Percentiles rank a stretch among this genome's conserved stretches.
Evolutionary conservation across 208 protist genomes (phyloP).

Genomic region (Leishmania arabica): DNA sequence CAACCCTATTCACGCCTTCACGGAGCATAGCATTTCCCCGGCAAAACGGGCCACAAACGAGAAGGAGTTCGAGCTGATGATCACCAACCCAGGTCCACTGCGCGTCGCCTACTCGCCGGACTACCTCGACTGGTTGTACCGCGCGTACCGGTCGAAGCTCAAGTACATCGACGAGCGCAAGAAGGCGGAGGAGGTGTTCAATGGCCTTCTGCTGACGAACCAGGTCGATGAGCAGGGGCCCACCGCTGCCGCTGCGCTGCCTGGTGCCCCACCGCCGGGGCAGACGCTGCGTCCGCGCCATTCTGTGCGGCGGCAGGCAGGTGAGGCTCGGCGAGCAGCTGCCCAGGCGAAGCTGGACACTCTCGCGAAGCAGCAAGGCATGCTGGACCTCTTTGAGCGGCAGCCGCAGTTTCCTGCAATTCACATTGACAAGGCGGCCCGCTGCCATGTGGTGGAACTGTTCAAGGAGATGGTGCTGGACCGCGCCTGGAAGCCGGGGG

Average conservation of each 20-base stretch:
- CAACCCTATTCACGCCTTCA: constrained; percentile 86
- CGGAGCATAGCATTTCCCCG: constrained; percentile 32
- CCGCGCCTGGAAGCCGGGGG: constrained; percentile 47
- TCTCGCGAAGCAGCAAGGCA: constrained; percentile 54
- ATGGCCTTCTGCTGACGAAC: constrained; percentile 46
- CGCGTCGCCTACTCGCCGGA: constrained; percentile 80
- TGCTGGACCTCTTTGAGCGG: constrained; percentile 83
- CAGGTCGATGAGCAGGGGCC: constrained; percentile 1
- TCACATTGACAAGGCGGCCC: constrained; percentile 68
- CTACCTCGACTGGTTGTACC: constrained; percentile 90
- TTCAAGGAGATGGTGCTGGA: constrained; percentile 85
- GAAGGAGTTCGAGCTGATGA: constrained; percentile 65
- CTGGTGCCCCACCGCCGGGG: constrained; percentile 46
- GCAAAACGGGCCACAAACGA: constrained; percentile 41
- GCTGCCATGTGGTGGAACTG: constrained; percentile 80
- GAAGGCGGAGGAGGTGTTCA: constrained; percentile 68
- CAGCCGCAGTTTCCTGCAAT: constrained; percentile 85
- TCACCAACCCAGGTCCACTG: constrained; percentile 85
- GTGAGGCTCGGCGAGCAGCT: constrained; percentile 44
- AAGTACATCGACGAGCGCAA: constrained; percentile 49
- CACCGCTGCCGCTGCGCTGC: constrained; percentile 23
- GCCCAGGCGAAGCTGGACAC: constrained; percentile 67
- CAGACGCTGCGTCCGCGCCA: constrained; percentile 60
- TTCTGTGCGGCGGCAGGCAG: constrained; percentile 59
- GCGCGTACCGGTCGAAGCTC: constrained; percentile 68